These are phyloP conservation scores for Lactarius trivialis DNA, from an alignment of 768 basidiomycete species.

Conservation along the genomic window DNA sequence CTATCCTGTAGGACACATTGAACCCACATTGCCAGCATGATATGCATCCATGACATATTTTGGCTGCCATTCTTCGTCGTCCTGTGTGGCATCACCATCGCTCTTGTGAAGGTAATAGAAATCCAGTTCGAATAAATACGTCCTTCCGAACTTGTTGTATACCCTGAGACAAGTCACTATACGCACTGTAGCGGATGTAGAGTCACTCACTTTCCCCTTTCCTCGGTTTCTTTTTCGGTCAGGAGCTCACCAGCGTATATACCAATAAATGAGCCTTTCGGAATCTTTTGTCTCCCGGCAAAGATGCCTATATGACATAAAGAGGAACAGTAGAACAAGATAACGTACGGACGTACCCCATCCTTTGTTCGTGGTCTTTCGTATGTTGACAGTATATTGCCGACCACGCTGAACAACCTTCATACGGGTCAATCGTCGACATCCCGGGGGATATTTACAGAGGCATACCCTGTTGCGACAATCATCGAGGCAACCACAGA, in stretches of 20 bases:
- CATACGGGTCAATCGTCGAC: background rate
- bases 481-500: slow-evolving; percentile 73
- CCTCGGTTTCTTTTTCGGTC: slow-evolving; percentile 57
- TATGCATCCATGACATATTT: slow-evolving; percentile 78
- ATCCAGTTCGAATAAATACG: slow-evolving; percentile 80
- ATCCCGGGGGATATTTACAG: background rate
- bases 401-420: slow-evolving; percentile 84
- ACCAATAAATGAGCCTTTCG: slow-evolving; percentile 66
- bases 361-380: slow-evolving; percentile 69
- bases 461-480: slow-evolving; percentile 71
- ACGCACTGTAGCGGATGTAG: background rate
- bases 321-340: background rate
- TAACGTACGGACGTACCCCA: slow-evolving; percentile 55
- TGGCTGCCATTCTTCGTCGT: slow-evolving; percentile 29
- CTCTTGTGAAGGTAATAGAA: slow-evolving; percentile 52
- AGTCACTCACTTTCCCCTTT: slow-evolving; percentile 55
- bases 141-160: slow-evolving; percentile 70
- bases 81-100: background rate
- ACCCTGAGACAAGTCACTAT: slow-evolving; percentile 36
- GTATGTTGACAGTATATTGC: slow-evolving; percentile 52
- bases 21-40: slow-evolving; percentile 75
- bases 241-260: slow-evolving; percentile 83
- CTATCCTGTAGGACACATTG: background rate
- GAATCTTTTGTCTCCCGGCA: slow-evolving; percentile 56
- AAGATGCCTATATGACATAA: slow-evolving; percentile 53